Percentiles rank a stretch among this genome's conserved stretches.
Conservation (phyloP, 1,284 basidiomycete species). For the Ceratobasidium sp. region DNA sequence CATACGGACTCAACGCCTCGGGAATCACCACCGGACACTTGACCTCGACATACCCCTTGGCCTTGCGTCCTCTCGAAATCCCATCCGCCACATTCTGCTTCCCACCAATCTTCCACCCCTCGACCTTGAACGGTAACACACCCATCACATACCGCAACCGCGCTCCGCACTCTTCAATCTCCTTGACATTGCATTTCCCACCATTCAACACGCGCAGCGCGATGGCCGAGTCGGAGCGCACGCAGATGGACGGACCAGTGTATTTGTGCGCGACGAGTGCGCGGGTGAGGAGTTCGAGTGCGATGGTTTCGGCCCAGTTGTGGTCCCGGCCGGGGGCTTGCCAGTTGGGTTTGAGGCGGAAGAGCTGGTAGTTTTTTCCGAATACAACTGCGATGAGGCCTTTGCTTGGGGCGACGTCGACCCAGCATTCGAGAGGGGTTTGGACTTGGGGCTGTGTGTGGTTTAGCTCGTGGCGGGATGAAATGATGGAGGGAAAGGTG, state of each 20-base stretch:
- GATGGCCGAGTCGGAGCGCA: slow-evolving; percentile 15
- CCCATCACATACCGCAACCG: slow-evolving; percentile 10
- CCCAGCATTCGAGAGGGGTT: slow-evolving; percentile 15
- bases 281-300: slow-evolving; percentile 23
- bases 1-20: slow-evolving; percentile 9
- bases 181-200: slow-evolving; percentile 15
- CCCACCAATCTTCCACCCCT: slow-evolving; percentile 14
- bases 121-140: slow-evolving; percentile 12
- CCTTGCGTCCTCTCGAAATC: slow-evolving; percentile 4
- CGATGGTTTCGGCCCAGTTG: slow-evolving; percentile 38
- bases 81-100: slow-evolving; percentile 24
- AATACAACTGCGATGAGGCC: slow-evolving; percentile 7
- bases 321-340: slow-evolving; percentile 6
- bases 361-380: slow-evolving; percentile 18
- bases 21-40: not conserved
- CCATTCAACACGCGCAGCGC: slow-evolving; percentile 24
- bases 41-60: slow-evolving; percentile 12
- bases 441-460: not conserved
- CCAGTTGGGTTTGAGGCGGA: slow-evolving; percentile 24
- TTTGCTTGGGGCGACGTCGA: slow-evolving; percentile 20
- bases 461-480: not conserved
- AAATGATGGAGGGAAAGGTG: not conserved
- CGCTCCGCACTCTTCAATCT: slow-evolving; percentile 14
- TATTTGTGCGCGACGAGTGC: slow-evolving; percentile 17
- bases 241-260: slow-evolving; percentile 7